Evolutionary conservation across 1,139 yeast species (phyloP).

Genomic region (Scheffersomyces titani): DNA sequence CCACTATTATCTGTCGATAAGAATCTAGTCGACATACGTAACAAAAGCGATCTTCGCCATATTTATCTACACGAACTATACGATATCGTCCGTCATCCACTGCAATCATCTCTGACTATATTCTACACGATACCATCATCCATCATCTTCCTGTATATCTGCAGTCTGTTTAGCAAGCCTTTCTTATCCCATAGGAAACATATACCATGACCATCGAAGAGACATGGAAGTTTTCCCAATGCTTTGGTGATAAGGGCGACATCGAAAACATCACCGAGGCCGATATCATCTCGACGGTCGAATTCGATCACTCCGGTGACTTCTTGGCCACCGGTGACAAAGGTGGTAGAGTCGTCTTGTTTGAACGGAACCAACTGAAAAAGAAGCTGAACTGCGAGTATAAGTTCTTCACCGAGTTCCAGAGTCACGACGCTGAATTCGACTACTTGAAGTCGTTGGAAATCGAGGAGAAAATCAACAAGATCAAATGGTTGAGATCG

Average conservation of each 20-base stretch:
- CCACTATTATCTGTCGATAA: neutral
- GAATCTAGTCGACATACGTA: neutral
- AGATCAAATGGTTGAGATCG: slow-evolving; percentile 93
- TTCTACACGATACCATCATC: neutral
- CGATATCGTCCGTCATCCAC: neutral
- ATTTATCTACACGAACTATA: neutral
- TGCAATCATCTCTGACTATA: neutral
- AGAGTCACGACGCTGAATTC: slow-evolving; percentile 97
- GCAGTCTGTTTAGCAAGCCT: neutral
- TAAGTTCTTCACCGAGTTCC: slow-evolving; percentile 94
- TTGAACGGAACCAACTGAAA: slow-evolving; percentile 82
- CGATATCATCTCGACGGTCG: slow-evolving; percentile 95
- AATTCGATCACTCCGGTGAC: slow-evolving; percentile 93
- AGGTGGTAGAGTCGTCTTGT: slow-evolving; percentile 96
- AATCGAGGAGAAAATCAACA: slow-evolving; percentile 97
- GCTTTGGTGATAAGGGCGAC: slow-evolving; percentile 98
- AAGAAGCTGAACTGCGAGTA: slow-evolving; percentile 79
- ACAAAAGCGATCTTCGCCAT: neutral
- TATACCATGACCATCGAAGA: slow-evolving; percentile 21
- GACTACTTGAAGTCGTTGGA: slow-evolving; percentile 94
- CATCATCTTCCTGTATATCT: neutral
- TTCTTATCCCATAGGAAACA: neutral
- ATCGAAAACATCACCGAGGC: slow-evolving; percentile 96
- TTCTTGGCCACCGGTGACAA: slow-evolving; percentile 97
- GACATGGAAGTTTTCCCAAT: slow-evolving; percentile 76